Percentiles rank a stretch among this genome's conserved stretches.
These are phyloP conservation scores for Magnusiomyces suaveolens DNA, from an alignment of 1,139 yeast species.

Conservation along the genomic window DNA sequence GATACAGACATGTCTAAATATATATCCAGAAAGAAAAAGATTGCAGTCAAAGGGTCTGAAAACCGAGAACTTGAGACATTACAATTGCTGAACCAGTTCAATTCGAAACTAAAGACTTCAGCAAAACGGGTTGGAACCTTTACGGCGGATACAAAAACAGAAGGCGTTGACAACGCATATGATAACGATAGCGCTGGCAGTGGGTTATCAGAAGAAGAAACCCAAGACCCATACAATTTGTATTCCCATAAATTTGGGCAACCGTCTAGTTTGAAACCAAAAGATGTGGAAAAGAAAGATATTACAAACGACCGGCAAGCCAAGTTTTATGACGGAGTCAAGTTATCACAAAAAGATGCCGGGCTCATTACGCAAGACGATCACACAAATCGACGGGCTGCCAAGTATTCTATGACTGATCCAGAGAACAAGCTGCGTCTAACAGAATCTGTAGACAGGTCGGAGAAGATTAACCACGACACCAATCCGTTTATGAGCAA, in stretches of 20 bases:
- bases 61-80: conserved; percentile 12
- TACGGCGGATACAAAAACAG: background rate
- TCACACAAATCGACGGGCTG: background rate
- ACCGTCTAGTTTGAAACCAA: background rate
- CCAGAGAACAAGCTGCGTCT: background rate
- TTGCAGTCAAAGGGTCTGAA: conserved; percentile 1
- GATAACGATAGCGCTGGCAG: background rate
- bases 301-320: background rate
- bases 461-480: background rate
- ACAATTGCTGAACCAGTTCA: conserved; percentile 10
- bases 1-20: background rate
- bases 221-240: background rate
- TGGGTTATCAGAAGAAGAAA: conserved; percentile 3
- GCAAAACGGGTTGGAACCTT: too few species aligned
- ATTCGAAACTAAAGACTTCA: conserved; percentile 3
- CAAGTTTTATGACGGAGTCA: background rate
- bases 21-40: background rate
- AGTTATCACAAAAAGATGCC: background rate
- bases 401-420: background rate
- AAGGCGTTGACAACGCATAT: background rate
- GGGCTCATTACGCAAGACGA: background rate
- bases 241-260: conserved; percentile 1
- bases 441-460: background rate
- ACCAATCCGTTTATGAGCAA: too few species aligned
- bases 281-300: background rate